Base-by-base conservation (phyloP, 2,329 filamentous ascomycete genomes). In the Beauveria brongniartii region DNA sequence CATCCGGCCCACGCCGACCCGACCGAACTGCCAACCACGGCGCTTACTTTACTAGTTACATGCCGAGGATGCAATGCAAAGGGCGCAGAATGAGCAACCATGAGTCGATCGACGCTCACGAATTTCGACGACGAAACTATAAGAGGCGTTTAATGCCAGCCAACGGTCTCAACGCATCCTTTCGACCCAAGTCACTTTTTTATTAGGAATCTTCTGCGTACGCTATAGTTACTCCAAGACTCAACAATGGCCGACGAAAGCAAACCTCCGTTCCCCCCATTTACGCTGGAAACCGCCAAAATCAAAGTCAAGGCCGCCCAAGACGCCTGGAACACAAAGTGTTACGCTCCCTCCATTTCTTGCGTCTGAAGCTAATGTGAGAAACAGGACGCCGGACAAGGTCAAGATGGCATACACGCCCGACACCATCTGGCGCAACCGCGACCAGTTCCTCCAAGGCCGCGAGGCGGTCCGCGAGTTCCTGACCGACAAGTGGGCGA, bases 261-360 rank as follows among this genome's bases (percentile, higher is more conserved):
- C 51, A 55, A 55, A n/a, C 59, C 59, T 16, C 82, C 82, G 0
- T 76, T 78, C 48, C 91, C 91, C 4, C 91, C 91, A 0, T 95
- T 92, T 71, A 93, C 85, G 3, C 75, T 75, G 37, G 87, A 90
- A 69, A 87, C 85, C 1, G 91, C 91, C 2, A 76, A 77, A 18
- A 77, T 80, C 62, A 95, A 95, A 72, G 91, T 95, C 64, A 95
- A 95, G 75, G 87, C 86, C 20, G 91, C 90, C 0, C 91, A 96
- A 70, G 83, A 91, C 70, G 78, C 87, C 3, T 95, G 91, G 91
- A 96, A 95, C 69, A 88, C 86, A 1, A 82, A 78, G 88, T 90
- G 72, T 2, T 3, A 9, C 34, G 12, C 34, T 14, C 12, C 12
- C 34, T 37, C 34, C 34, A 37, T 16, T 37, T 37, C 12, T 37